A percentile compares a stretch with the other conserved stretches of the same genome.
phyloP scores from a whole-genome alignment of 2,329 filamentous ascomycete genomes.

The Hirsutella rhossiliensis region DNA sequence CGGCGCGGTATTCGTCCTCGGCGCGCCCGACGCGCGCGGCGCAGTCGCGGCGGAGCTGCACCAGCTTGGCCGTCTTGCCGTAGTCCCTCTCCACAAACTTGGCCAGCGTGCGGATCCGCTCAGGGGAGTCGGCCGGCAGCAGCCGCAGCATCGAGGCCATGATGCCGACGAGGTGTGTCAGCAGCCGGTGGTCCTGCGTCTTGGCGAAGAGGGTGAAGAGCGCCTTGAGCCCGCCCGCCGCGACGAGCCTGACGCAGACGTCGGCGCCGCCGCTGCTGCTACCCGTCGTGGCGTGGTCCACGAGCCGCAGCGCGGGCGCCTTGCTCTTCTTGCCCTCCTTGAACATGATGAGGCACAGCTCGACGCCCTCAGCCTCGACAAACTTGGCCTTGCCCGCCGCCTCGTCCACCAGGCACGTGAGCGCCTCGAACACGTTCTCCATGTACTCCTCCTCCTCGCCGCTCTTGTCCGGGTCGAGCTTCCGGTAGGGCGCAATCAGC shows the following conservation, averaged over 20 bases:
- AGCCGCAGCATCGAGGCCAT: constrained; percentile 72
- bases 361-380: constrained; percentile 80
- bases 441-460: constrained; percentile 89
- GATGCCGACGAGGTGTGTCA: constrained; percentile 74
- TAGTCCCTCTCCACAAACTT: constrained; percentile 96
- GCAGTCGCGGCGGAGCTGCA: constrained; percentile 62
- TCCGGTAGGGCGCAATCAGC: constrained; percentile 72
- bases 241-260: constrained; percentile 66
- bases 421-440: constrained; percentile 80
- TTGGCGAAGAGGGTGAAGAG: constrained; percentile 85
- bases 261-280: constrained; percentile 31
- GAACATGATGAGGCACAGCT: constrained; percentile 85
- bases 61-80: constrained; percentile 64
- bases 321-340: constrained; percentile 80
- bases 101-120: constrained; percentile 72
- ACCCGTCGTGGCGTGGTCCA: constrained; percentile 65
- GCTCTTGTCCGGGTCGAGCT: constrained; percentile 73
- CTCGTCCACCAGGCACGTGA: constrained; percentile 73
- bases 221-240: constrained; percentile 73
- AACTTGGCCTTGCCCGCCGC: constrained; percentile 66
- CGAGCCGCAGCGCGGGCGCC: constrained; percentile 60
- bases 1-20: constrained; percentile 34
- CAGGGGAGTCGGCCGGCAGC: constrained; percentile 64
- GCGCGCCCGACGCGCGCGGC: constrained; percentile 44
- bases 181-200: constrained; percentile 54